A percentile compares a stretch with the other conserved stretches of the same genome.
phyloP scores from a whole-genome alignment of 345 rosid genomes.

The Theobroma cacao region DNA sequence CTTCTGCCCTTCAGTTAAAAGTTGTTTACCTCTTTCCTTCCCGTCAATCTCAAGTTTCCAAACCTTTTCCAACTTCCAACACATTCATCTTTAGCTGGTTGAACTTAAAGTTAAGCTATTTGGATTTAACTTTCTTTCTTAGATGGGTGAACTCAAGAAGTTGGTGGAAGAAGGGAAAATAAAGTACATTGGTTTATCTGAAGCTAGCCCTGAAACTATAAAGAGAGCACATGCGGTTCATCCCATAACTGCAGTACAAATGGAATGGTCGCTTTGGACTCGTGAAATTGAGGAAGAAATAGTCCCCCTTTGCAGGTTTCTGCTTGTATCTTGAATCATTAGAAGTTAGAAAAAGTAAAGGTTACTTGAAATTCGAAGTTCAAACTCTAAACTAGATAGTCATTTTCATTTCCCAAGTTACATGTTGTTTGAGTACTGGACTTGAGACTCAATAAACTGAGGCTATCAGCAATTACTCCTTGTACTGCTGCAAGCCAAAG shows the following conservation, averaged over 20 bases:
- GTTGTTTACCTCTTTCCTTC: too few relatives aligned
- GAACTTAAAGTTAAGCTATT: neutral
- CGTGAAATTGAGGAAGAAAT: constrained; percentile 19
- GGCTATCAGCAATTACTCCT: neutral
- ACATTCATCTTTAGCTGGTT: neutral
- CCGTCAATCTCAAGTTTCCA: too few relatives aligned
- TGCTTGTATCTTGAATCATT: neutral
- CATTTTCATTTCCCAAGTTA: neutral
- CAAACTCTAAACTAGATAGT: neutral
- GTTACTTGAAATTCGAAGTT: neutral
- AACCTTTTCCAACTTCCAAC: too few relatives aligned
- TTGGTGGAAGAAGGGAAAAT: constrained; percentile 18
- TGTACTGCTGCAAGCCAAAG: neutral
- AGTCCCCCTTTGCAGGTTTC: constrained; percentile 25
- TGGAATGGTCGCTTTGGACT: constrained; percentile 20
- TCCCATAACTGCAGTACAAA: constrained; percentile 18
- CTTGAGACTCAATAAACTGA: neutral
- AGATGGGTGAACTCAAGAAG: constrained; percentile 23
- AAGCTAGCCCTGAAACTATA: constrained; percentile 21
- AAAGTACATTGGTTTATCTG: constrained; percentile 23
- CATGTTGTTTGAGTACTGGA: neutral
- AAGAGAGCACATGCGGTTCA: constrained; percentile 25
- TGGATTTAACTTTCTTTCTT: neutral
- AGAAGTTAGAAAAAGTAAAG: neutral
- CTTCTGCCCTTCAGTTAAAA: too few relatives aligned